Evolutionary conservation across 805 yeast species (phyloP).

Genomic region (Candida bentonensis): DNA sequence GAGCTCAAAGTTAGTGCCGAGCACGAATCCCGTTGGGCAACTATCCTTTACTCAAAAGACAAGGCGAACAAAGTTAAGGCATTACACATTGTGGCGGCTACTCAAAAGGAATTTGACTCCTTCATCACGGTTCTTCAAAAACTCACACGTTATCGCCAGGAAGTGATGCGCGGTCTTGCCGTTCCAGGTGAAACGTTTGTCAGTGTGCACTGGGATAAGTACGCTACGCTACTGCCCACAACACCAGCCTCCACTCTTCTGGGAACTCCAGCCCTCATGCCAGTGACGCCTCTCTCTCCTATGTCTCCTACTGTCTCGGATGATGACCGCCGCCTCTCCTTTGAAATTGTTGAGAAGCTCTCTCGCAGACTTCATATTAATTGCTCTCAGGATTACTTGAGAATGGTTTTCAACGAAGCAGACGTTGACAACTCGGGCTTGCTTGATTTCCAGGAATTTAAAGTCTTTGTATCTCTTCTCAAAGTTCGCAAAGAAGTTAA

Average conservation of each 20-base stretch:
- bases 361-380: slow-evolving; percentile 60
- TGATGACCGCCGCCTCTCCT: slow-evolving; percentile 23
- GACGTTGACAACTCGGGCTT: slow-evolving; percentile 36
- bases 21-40: slow-evolving; percentile 58
- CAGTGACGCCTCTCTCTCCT: not conserved
- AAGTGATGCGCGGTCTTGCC: slow-evolving; percentile 47
- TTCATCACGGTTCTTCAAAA: slow-evolving; percentile 41
- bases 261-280: not conserved
- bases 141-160: slow-evolving; percentile 43
- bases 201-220: slow-evolving; percentile 47
- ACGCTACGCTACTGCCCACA: slow-evolving; percentile 15
- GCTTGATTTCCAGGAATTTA: slow-evolving; percentile 60
- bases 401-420: slow-evolving; percentile 36
- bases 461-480: slow-evolving; percentile 52
- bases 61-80: slow-evolving; percentile 56
- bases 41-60: slow-evolving; percentile 53
- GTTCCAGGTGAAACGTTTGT: slow-evolving; percentile 52
- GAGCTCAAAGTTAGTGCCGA: slow-evolving; percentile 64
- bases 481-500: slow-evolving; percentile 52
- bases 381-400: slow-evolving; percentile 40
- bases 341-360: slow-evolving; percentile 54
- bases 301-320: slow-evolving; percentile 3
- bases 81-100: slow-evolving; percentile 59
- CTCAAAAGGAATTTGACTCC: slow-evolving; percentile 36
- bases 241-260: not conserved